A percentile compares a stretch with the other conserved stretches of the same genome.
Evolutionary conservation across 306 rosid species (phyloP).

Genomic region (Pyrus betulifolia): DNA sequence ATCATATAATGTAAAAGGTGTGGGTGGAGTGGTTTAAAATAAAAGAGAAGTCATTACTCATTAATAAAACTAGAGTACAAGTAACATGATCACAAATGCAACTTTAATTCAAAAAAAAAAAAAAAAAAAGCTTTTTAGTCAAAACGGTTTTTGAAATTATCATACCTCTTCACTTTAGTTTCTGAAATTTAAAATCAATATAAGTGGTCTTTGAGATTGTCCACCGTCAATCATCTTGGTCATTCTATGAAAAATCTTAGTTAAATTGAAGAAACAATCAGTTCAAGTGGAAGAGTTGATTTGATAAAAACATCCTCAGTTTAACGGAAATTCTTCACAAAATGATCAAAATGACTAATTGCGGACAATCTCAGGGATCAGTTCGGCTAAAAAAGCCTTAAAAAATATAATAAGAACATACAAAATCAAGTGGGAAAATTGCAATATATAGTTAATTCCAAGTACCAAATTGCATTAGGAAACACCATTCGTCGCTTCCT

Average conservation of each 20-base stretch:
- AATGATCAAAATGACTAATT: too few species aligned
- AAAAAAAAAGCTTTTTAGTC: too few species aligned
- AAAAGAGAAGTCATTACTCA: neutral
- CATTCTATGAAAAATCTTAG: too few species aligned
- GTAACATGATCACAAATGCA: neutral
- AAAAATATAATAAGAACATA: neutral
- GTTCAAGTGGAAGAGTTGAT: accelerated
- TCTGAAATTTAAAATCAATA: too few species aligned
- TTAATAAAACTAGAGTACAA: neutral
- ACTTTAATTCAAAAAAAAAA: neutral
- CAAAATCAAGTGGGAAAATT: neutral
- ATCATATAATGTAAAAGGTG: neutral
- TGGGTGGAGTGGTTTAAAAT: neutral
- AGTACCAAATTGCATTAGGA: neutral
- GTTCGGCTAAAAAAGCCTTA: too few species aligned
- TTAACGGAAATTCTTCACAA: accelerated
- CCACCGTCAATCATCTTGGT: too few species aligned
- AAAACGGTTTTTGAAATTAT: too few species aligned
- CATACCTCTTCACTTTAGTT: too few species aligned
- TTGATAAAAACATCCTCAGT: too few species aligned
- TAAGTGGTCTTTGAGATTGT: too few species aligned
- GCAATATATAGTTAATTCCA: neutral
- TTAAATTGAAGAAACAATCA: too few species aligned
- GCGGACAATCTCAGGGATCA: accelerated
- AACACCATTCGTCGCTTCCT: neutral